Evolutionary conservation across 805 yeast genomes (phyloP).

Genomic region (Candida ovalis): DNA sequence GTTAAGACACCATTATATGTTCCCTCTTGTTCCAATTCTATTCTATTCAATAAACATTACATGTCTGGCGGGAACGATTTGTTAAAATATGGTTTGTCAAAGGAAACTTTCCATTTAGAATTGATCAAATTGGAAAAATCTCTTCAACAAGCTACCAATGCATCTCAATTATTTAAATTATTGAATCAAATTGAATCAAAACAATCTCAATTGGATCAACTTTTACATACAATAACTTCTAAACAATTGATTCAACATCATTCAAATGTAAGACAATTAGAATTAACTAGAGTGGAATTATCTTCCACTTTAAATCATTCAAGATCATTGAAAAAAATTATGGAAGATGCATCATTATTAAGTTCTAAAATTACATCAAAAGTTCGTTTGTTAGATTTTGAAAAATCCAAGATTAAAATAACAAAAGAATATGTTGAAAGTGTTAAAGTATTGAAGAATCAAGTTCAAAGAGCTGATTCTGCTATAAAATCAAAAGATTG

Average conservation of each 20-base stretch:
- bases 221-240: conserved; percentile 19
- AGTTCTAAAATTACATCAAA: conserved; percentile 67
- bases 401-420: conserved; percentile 57
- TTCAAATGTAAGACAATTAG: conserved; percentile 42
- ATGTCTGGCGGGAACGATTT: conserved; percentile 1
- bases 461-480: conserved; percentile 59
- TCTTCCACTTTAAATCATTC: conserved; percentile 57
- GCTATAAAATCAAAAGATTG: conserved; percentile 70
- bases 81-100: conserved; percentile 10
- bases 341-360: conserved; percentile 58
- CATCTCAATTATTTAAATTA: conserved; percentile 22
- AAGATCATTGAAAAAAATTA: conserved; percentile 47
- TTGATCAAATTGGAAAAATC: conserved; percentile 19
- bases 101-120: conserved; percentile 20
- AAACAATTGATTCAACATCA: conserved; percentile 37
- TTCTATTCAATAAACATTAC: not conserved
- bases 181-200: conserved; percentile 21
- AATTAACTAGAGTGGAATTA: conserved; percentile 59
- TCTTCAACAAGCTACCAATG: conserved; percentile 21
- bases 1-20: not conserved
- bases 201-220: conserved; percentile 24
- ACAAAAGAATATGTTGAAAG: conserved; percentile 63
- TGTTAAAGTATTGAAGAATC: conserved; percentile 61
- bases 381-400: conserved; percentile 66
- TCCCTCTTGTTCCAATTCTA: not conserved